Evolutionary conservation across 2,329 filamentous ascomycete genomes (phyloP), one percentile per base, ranked within the genome.

Genomic region (Paecilomyces variotii): DNA sequence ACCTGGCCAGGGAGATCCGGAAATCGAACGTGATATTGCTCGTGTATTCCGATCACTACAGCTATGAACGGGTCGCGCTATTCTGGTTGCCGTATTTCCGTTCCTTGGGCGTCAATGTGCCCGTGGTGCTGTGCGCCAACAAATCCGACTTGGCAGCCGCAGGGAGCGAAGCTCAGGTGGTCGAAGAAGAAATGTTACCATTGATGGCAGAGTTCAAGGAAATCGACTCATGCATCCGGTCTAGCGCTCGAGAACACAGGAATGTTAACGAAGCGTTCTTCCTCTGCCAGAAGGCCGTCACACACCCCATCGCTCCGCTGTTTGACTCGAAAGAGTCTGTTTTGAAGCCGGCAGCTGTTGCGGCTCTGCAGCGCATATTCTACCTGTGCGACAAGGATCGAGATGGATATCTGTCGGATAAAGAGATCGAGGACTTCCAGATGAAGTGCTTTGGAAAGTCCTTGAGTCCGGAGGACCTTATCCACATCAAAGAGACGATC

Each of bases 51-150:
- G 94, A 99, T 73, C 93, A 97, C 76, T 99, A 99, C 79, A 97
- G 92, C 81, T 99, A 97, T 78, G 94, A 99, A 73, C 83, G 94
- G 39, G 92, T 99, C 2, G 94, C 93, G 2, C 81, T 99, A 53
- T 99, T 97, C 75, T 99, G 94, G 94, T 89, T 99, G 84, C 94
- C 94, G 10, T 95, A 97, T 75, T 97, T 99, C 71, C 89, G 94
- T 61, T 96, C 92, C 3, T 84, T 99, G 45, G 94, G 94, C n/a
- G 94, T 99, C 71, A 99, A 99, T 72, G 91, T 99, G 25, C 94
- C 94, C 0, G 94, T 99, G 10, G 92, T 99, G 52, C 79, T 99
- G 58, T 97, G 94, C 70, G 91, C 94, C 70, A 97, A 97, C 80
- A 99, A 99, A 75, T 90, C 91, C n/a, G 94, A 99, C 68, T 80